Base-by-base conservation (phyloP, 345 rosid genomes). In the Eucalyptus viminalis region DNA sequence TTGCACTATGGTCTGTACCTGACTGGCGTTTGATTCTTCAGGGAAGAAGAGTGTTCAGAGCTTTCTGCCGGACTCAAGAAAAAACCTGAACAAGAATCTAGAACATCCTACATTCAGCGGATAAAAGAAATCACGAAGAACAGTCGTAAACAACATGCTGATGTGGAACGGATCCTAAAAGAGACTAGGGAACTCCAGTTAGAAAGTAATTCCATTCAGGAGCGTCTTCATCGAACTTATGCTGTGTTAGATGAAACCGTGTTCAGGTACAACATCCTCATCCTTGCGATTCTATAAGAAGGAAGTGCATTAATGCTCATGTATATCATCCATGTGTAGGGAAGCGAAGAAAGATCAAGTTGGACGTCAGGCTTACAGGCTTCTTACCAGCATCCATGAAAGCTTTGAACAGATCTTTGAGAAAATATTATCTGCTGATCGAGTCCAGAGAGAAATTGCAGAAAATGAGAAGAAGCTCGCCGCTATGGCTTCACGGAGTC, bases 131-230 rank as follows among this genome's bases (percentile, higher is more conserved):
- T 97, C 44, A 94, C 99, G 0, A 96, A 95, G 91, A 97, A 96
- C 91, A 95, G 98, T 89, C 91, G 96, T 76, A 96, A 97, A 93
- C 95, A 94, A 90, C 98, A 96, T 87, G 92, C 93, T 87, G 99
- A 97, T 89, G 92, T 96, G 54, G 96, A 95, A 89, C 92, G 92
- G 86, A 97, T 97, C 86, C 91, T 95, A 90, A 92, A 91, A 91
- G 99, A 96, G 88, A 97, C 96, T 29, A 94, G 98, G 93, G 96
- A 92, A 92, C 94, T 97, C 88, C 99, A 97, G 91, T 86, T 95
- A 89, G 97, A 97, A 90, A 97, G 98, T 90, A 97, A 97, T 90
- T 93, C 95, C 88, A 95, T 96, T 86, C 97, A 89, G 92, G 99
- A 96, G 89, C 93, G 99, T 88, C 97, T 97, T 88, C 95, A 95